Conservation (phyloP, 2,329 filamentous ascomycete species). For the Nemania sp. region DNA sequence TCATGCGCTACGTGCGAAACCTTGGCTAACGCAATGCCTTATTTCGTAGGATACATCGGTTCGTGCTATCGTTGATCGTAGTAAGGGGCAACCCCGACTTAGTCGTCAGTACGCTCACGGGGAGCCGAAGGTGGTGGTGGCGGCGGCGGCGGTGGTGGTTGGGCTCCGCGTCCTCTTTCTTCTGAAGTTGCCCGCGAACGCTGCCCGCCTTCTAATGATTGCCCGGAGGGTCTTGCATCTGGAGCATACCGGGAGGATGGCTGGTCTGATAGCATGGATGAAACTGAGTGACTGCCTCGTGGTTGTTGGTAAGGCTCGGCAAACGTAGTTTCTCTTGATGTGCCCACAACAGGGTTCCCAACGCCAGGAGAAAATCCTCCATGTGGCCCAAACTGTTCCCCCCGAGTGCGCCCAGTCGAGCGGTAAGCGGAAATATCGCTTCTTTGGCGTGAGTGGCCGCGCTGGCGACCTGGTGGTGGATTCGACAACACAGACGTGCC, state of each 20-base stretch:
- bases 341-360: constrained; percentile 43
- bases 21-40: not conserved
- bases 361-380: constrained; percentile 55
- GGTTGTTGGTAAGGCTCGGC: constrained; percentile 49
- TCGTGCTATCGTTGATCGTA: constrained; percentile 6
- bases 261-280: constrained; percentile 59
- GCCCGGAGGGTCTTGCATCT: constrained; percentile 45
- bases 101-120: constrained; percentile 30
- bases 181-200: constrained; percentile 52
- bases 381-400: constrained; percentile 51
- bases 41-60: constrained; percentile 2
- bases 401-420: constrained; percentile 54
- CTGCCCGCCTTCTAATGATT: constrained; percentile 48
- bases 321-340: constrained; percentile 52
- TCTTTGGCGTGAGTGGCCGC: constrained; percentile 72
- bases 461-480: constrained; percentile 65
- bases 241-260: constrained; percentile 49
- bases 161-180: constrained; percentile 51
- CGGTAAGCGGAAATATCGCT: constrained; percentile 71
- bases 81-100: not conserved
- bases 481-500: constrained; percentile 63
- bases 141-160: constrained; percentile 31
- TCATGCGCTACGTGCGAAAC: constrained; percentile 2
- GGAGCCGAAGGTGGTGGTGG: constrained; percentile 20
- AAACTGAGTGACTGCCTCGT: constrained; percentile 58